Percentiles rank a stretch among this genome's conserved stretches.
phyloP scores from a whole-genome alignment of 208 protist genomes.

The Trypanosoma avium region DNA sequence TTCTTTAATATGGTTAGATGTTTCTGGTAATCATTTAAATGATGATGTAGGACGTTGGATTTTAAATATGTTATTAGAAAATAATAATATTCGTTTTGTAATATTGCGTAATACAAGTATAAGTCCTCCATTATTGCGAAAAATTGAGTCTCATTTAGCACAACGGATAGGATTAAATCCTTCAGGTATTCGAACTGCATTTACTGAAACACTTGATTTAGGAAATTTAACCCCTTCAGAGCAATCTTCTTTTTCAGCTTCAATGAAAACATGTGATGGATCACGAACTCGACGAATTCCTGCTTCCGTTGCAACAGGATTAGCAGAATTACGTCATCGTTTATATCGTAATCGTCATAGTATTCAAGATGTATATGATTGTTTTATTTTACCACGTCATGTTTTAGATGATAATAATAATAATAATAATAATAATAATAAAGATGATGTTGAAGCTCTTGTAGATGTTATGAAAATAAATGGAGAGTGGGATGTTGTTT shows the following conservation, averaged over 20 bases:
- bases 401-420: background rate
- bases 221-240: background rate
- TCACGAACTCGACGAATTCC: constrained; percentile 16
- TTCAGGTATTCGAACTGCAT: background rate
- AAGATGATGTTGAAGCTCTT: constrained; percentile 14
- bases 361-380: constrained; percentile 45
- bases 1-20: constrained; percentile 33
- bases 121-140: constrained; percentile 19
- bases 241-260: background rate
- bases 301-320: constrained; percentile 26
- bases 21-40: constrained; percentile 37
- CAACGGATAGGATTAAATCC: background rate
- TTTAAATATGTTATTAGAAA: constrained; percentile 24
- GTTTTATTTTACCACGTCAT: constrained; percentile 29
- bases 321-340: constrained; percentile 39
- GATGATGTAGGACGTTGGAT: constrained; percentile 35
- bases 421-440: constrained; percentile 11
- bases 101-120: constrained; percentile 26
- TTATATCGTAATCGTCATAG: constrained; percentile 32
- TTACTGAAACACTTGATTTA: background rate
- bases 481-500: constrained; percentile 10
- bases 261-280: background rate
- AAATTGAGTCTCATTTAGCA: constrained; percentile 16
- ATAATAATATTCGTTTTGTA: constrained; percentile 28
- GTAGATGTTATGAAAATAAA: constrained; percentile 30